Conservation (phyloP, 192 early-diverging fungal species). For the Coemansia sp. region DNA sequence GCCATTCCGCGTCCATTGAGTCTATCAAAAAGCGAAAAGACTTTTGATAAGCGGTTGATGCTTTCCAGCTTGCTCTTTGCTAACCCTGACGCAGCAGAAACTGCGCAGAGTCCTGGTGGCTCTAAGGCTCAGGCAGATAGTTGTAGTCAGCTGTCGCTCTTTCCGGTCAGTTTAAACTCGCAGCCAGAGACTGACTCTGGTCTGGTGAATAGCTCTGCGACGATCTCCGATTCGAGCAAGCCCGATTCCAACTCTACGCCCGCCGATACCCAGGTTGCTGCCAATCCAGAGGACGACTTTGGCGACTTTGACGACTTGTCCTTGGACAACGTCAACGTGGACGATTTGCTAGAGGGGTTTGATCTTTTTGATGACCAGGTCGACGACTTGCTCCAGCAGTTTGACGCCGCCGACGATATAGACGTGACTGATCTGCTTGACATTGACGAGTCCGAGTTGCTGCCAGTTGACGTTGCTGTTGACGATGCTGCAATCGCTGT, state of each 20-base stretch:
- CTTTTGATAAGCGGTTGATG: slow-evolving; percentile 37
- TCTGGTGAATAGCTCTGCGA: background rate
- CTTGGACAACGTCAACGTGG: slow-evolving; percentile 39
- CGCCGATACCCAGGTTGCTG: background rate
- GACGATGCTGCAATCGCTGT: background rate
- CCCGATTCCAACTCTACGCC: background rate
- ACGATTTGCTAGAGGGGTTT: slow-evolving; percentile 23
- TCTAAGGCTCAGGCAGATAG: background rate
- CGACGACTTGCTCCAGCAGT: slow-evolving; percentile 14
- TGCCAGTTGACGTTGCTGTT: background rate
- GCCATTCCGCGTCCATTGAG: slow-evolving; percentile 30
- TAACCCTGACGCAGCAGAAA: background rate
- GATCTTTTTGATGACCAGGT: slow-evolving; percentile 19
- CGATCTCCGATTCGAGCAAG: background rate
- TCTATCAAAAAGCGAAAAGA: slow-evolving; percentile 28
- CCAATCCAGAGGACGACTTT: background rate
- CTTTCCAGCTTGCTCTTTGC: slow-evolving; percentile 32
- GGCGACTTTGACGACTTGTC: slow-evolving; percentile 27
- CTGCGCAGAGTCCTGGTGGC: background rate
- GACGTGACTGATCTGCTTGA: background rate
- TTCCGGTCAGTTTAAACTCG: background rate
- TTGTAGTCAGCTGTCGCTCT: background rate
- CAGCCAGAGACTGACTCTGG: background rate
- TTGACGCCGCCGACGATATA: background rate
- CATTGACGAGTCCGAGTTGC: background rate